phyloP scores from a whole-genome alignment of 225 moss, liverwort and hornwort species.

The Ulota crispa region DNA sequence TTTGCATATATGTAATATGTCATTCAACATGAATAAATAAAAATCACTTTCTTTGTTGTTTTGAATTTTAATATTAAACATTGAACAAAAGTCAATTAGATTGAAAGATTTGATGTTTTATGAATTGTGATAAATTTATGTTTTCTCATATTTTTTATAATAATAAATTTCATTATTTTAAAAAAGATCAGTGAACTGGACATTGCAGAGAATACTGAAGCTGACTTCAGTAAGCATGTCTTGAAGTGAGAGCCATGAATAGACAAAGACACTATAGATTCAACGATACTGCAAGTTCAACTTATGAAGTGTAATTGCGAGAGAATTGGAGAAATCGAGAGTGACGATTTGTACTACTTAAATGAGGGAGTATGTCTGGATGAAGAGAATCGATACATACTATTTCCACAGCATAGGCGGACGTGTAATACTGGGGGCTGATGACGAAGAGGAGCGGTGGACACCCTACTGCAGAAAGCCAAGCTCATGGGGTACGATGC shows the following conservation, averaged over 20 bases:
- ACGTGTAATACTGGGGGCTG: not conserved
- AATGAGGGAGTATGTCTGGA: not conserved
- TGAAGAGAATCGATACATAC: not conserved
- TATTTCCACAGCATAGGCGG: not conserved
- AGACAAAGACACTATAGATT: not conserved
- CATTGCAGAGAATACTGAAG: not conserved
- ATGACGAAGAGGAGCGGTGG: not conserved
- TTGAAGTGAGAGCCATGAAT: not conserved
- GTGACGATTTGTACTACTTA: not conserved
- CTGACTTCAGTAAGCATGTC: not conserved
- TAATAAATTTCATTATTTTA: not conserved
- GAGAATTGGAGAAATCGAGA: not conserved
- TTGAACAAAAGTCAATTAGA: too few relatives aligned
- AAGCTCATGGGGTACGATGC: not conserved
- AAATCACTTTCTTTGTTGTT: too few relatives aligned
- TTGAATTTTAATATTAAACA: too few relatives aligned
- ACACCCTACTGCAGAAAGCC: not conserved
- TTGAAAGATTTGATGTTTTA: not conserved
- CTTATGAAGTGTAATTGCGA: not conserved
- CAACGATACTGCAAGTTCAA: not conserved
- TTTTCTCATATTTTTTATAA: not conserved
- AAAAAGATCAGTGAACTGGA: slow-evolving; percentile 13
- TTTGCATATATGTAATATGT: too few relatives aligned
- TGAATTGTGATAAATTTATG: not conserved
- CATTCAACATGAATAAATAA: too few relatives aligned